Conservation (phyloP, 1,284 basidiomycete genomes). For the Pulchroboletus neoregius region DNA sequence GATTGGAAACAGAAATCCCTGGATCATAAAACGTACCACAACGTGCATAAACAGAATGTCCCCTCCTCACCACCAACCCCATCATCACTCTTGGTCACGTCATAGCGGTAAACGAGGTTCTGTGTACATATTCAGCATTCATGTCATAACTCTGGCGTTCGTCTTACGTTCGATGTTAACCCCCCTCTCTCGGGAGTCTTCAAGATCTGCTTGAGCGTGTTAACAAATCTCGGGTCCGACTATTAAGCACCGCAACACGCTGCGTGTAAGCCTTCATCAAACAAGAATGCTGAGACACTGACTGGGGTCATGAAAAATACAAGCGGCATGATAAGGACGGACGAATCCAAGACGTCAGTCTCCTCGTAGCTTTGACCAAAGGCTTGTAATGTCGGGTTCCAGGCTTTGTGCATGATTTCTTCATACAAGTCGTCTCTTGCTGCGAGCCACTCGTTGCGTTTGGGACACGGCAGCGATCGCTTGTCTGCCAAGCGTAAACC, state of each 20-base stretch:
- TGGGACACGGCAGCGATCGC: slow-evolving; percentile 74
- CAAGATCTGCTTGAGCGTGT: slow-evolving; percentile 76
- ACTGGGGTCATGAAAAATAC: slow-evolving; percentile 84
- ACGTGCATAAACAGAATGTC: slow-evolving; percentile 75
- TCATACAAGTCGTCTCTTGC: slow-evolving; percentile 82
- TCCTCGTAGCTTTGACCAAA: slow-evolving; percentile 82
- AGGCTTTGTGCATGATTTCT: slow-evolving; percentile 78
- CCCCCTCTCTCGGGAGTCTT: slow-evolving; percentile 84
- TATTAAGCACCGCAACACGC: slow-evolving; percentile 22
- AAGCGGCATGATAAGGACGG: slow-evolving; percentile 78
- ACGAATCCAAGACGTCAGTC: slow-evolving; percentile 62
- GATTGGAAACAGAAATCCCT: background rate
- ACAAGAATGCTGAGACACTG: slow-evolving; percentile 26
- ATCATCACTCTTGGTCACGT: slow-evolving; percentile 77
- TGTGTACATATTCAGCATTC: slow-evolving; percentile 5
- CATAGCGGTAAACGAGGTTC: slow-evolving; percentile 68
- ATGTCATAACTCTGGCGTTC: background rate
- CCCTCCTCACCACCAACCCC: slow-evolving; percentile 93
- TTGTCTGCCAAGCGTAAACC: slow-evolving; percentile 88
- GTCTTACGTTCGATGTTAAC: slow-evolving; percentile 75
- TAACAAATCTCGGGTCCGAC: slow-evolving; percentile 85
- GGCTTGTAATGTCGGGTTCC: slow-evolving; percentile 61
- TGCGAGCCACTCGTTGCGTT: slow-evolving; percentile 65
- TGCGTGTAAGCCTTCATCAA: slow-evolving; percentile 5
- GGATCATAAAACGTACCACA: slow-evolving; percentile 45